Evolutionary conservation across 2,329 filamentous ascomycete genomes (phyloP).

Genomic region (Pseudogymnoascus sp.): DNA sequence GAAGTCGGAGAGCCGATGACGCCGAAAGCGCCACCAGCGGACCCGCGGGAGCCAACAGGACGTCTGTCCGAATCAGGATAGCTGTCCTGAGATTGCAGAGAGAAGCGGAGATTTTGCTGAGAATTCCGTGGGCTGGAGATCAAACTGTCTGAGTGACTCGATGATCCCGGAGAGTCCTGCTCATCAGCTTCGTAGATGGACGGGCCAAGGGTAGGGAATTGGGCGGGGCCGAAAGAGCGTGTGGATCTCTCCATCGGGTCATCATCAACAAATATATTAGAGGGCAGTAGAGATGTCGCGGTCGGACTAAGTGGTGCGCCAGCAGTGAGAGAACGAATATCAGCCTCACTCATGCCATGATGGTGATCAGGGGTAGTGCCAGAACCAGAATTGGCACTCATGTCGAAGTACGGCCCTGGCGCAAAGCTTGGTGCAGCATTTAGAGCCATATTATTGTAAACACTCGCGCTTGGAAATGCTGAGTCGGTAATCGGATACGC

Average conservation of each 20-base stretch:
- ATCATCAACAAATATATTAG: constrained; percentile 55
- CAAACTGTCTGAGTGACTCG: constrained; percentile 47
- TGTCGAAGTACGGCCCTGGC: constrained; percentile 39
- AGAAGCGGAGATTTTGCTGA: constrained; percentile 49
- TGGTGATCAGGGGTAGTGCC: constrained; percentile 30
- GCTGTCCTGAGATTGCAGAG: constrained; percentile 22
- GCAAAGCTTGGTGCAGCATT: constrained; percentile 43
- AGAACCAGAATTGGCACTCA: constrained; percentile 22
- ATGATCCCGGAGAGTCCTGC: constrained; percentile 53
- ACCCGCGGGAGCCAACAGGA: constrained; percentile 19
- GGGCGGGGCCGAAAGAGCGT: constrained; percentile 22
- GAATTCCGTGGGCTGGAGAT: constrained; percentile 57
- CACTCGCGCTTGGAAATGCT: constrained; percentile 30
- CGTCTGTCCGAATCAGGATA: background rate
- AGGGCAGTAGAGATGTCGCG: constrained; percentile 65
- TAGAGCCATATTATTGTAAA: constrained; percentile 36
- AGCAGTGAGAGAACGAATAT: constrained; percentile 51
- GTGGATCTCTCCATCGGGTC: constrained; percentile 38
- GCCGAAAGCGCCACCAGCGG: constrained; percentile 24
- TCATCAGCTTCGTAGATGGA: constrained; percentile 37
- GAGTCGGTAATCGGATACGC: constrained; percentile 27
- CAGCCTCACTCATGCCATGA: constrained; percentile 50
- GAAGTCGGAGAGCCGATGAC: constrained; percentile 25
- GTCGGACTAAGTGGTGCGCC: constrained; percentile 71
- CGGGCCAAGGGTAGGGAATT: constrained; percentile 31